phyloP scores from a whole-genome alignment of 331 rosid genomes.

The Rosa hybrid region DNA sequence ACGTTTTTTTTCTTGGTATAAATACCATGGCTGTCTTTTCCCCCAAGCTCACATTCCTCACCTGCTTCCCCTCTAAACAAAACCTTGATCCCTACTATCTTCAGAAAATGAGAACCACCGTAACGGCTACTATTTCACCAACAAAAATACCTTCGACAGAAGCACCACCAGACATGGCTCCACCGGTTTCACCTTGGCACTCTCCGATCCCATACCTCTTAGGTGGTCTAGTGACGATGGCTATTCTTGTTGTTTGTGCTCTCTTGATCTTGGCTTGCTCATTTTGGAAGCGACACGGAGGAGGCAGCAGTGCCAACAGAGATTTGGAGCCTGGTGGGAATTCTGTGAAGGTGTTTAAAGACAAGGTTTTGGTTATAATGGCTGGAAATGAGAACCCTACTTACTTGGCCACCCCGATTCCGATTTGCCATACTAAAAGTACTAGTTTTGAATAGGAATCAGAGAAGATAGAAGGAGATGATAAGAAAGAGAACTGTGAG shows the following conservation, averaged over 20 bases:
- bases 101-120: slow-evolving; percentile 47
- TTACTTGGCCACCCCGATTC: slow-evolving; percentile 69
- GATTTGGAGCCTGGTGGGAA: slow-evolving; percentile 34
- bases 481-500: neutral
- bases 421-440: slow-evolving; percentile 29
- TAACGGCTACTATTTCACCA: slow-evolving; percentile 12
- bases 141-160: neutral
- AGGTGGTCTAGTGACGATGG: slow-evolving; percentile 67
- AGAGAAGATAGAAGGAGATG: neutral
- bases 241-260: slow-evolving; percentile 61
- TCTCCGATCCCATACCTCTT: slow-evolving; percentile 81
- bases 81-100: neutral
- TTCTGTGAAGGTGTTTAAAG: slow-evolving; percentile 44
- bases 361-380: slow-evolving; percentile 72
- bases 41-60: slow-evolving; percentile 31
- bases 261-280: slow-evolving; percentile 70
- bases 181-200: slow-evolving; percentile 58
- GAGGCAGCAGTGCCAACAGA: neutral
- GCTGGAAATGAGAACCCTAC: slow-evolving; percentile 76
- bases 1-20: slow-evolving; percentile 34
- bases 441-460: slow-evolving; percentile 6
- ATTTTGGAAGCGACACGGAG: slow-evolving; percentile 36
- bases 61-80: slow-evolving; percentile 10
- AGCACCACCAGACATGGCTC: neutral
- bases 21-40: slow-evolving; percentile 23